These are phyloP conservation scores for Tolypocladium guangdongense DNA, from an alignment of 2,329 filamentous ascomycete species.

Conservation along the genomic window DNA sequence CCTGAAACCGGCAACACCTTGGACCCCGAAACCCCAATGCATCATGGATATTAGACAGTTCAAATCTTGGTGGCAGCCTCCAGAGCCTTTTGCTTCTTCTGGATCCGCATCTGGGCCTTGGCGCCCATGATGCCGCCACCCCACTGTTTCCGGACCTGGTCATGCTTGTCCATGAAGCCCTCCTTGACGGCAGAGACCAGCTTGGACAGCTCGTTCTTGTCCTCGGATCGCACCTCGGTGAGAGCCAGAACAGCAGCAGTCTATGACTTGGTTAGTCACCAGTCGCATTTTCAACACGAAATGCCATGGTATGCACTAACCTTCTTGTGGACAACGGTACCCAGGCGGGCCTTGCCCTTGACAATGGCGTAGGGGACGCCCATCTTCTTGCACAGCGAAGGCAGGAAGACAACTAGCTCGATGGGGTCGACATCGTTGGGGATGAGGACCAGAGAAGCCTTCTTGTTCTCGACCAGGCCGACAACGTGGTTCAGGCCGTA, in stretches of 20 bases:
- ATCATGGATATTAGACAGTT: constrained; percentile 28
- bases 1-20: constrained; percentile 30
- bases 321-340: constrained; percentile 99
- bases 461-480: constrained; percentile 98
- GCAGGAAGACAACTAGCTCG: constrained; percentile 98
- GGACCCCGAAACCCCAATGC: constrained; percentile 28
- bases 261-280: constrained; percentile 29
- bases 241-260: constrained; percentile 92
- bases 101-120: constrained; percentile 71
- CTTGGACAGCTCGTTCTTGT: constrained; percentile 97
- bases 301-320: constrained; percentile 29
- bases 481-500: constrained; percentile 99
- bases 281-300: background rate
- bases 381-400: constrained; percentile 99
- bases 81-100: constrained; percentile 89
- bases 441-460: constrained; percentile 95
- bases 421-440: constrained; percentile 99
- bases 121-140: constrained; percentile 98
- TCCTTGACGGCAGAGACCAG: constrained; percentile 95
- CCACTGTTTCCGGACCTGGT: constrained; percentile 87
- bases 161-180: constrained; percentile 92
- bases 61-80: constrained; percentile 98
- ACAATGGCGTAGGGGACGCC: constrained; percentile 98
- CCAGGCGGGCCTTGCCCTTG: constrained; percentile 99
- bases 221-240: constrained; percentile 94